Evolutionary conservation across 2,329 filamentous ascomycete species (phyloP).

Genomic region (Cercospora sp.): DNA sequence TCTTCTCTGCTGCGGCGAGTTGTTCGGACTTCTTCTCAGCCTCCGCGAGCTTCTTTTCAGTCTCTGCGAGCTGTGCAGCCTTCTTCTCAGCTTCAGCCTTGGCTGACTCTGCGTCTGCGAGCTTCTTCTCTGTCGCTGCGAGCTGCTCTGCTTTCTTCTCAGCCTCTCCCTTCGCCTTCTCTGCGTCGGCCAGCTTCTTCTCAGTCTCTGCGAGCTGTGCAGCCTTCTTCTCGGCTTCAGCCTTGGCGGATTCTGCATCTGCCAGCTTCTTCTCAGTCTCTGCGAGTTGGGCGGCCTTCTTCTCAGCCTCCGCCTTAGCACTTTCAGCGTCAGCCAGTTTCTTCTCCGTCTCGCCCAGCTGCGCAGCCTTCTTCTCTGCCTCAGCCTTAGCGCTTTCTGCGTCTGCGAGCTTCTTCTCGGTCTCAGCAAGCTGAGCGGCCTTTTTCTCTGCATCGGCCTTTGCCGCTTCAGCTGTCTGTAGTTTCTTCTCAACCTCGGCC

Average conservation of each 20-base stretch:
- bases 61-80: not conserved
- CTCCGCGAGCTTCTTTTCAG: constrained; percentile 13
- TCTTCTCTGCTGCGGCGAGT: constrained; percentile 4
- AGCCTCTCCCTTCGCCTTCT: not conserved
- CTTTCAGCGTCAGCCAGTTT: not conserved
- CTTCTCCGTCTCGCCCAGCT: not conserved
- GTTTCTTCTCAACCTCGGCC: constrained; percentile 7
- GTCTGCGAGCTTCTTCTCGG: constrained; percentile 12
- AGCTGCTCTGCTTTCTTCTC: not conserved
- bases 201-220: not conserved
- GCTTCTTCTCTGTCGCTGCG: not conserved
- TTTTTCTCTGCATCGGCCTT: not conserved
- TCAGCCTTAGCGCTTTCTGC: constrained; percentile 11
- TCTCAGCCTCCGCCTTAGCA: not conserved
- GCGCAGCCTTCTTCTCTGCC: constrained; percentile 6
- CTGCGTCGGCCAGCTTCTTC: constrained; percentile 13
- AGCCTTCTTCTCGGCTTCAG: not conserved
- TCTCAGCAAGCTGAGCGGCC: not conserved
- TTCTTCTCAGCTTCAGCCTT: constrained; percentile 9
- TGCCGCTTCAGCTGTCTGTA: not conserved
- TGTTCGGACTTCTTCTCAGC: not conserved
- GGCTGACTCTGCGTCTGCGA: constrained; percentile 9
- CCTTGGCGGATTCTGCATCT: not conserved
- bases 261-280: not conserved
- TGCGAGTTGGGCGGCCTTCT: not conserved